Conservation (phyloP, 768 basidiomycete species). For the Phanerochaete sordida region DNA sequence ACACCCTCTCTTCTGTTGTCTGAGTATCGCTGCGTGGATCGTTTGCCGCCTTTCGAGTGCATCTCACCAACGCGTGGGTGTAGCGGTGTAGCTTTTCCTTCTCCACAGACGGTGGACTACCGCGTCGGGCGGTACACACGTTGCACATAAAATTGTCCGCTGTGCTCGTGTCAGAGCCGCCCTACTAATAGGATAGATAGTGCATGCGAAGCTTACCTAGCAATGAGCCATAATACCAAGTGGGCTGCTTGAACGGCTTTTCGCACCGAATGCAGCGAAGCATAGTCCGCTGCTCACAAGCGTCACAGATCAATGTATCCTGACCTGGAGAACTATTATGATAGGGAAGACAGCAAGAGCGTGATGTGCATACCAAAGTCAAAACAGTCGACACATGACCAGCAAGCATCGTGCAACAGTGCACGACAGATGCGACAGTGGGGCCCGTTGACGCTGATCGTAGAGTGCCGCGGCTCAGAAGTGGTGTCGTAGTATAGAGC, state of each 20-base stretch:
- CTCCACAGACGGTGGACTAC: conserved; percentile 5
- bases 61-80: conserved; percentile 21
- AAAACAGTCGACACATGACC: conserved; percentile 29
- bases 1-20: conserved; percentile 20
- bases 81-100: conserved; percentile 13
- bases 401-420: conserved; percentile 23
- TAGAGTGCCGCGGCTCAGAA: background rate
- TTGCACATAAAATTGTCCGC: conserved; percentile 22
- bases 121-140: conserved; percentile 16
- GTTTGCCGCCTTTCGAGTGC: conserved; percentile 4
- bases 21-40: conserved; percentile 14
- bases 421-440: conserved; percentile 21
- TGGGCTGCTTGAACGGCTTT: conserved; percentile 8
- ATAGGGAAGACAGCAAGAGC: background rate
- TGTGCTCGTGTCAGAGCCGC: background rate
- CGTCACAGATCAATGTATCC: conserved; percentile 15
- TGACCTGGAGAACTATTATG: background rate
- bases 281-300: conserved; percentile 11
- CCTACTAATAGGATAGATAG: background rate
- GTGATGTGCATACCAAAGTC: conserved; percentile 1
- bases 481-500: conserved; percentile 1
- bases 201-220: background rate
- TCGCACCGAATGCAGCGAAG: conserved; percentile 6
- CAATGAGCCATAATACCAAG: conserved; percentile 12
- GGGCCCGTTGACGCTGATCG: conserved; percentile 3